Base-by-base conservation (phyloP, 805 yeast species). In the Saccharomycopsis schoenii region DNA sequence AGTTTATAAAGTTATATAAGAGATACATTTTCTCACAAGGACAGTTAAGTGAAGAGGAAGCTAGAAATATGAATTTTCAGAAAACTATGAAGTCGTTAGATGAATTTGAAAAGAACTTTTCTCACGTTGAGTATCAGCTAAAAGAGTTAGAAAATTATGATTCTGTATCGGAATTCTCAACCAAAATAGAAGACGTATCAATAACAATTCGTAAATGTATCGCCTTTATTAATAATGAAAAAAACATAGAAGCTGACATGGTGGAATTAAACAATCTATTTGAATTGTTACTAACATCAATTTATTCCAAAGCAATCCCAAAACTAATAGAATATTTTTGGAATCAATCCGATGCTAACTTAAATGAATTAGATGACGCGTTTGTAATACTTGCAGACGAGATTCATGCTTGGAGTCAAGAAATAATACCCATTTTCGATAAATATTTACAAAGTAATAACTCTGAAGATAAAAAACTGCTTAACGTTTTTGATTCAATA, bases 381-480 rank as follows among this genome's bases (percentile, higher is more conserved):
- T 47, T 21, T 47, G 15, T 12, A 21, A 47, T 47, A 2, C 52
- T 47, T 21, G 52, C 52, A 21, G 52, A 47, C 21, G 52, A 47
- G 25, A 19, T 47, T 25, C 24, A n/a, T 25, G 52, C 52, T 24
- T 47, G 52, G 52, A 25, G 52, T 24, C 17, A 21, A 25, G 29
- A 21, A 19, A 47, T 47, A 1, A 14, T 19, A 19, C 52, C 52
- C 11, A 47, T n/a, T 11, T 47, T 47, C 11, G 11, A 21, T 14
- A 47, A 47, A 47, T 47, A 47, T 47, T 21, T 17, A 3, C 34
- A 47, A 47, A 47, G 15, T 11, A 21, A 24, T 17, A 47, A 47
- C 21, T 21, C 65, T 72, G 10, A 72, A 74, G 9, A 58, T 61
- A 14, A 60, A 2, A 24, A 59, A 1, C 61, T 57, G 19, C 42